Evolutionary conservation across 352 stramenopile species (phyloP), one percentile per base, ranked within the genome.

Genomic region (Globisporangium irregulare): DNA sequence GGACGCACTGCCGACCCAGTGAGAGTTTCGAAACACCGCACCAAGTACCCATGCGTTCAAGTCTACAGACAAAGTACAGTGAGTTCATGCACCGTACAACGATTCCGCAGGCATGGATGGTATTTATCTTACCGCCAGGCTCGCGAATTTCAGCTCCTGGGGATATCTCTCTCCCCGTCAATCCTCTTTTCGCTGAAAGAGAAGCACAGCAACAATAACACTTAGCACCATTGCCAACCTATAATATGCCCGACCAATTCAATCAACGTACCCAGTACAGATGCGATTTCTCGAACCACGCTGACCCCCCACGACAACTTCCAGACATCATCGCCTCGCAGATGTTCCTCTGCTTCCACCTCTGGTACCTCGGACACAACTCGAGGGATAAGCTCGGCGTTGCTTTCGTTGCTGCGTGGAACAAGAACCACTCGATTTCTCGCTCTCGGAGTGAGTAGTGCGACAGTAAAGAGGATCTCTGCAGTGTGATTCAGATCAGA

Each of bases 401-500:
- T 69, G 32, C 66, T 75, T 36, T 84, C 81, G 9, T 84, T 72
- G 12, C 75, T 59, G 15, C 73, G 59, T 14, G 61, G 73, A 22
- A 75, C 60, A 1, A 89, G 76, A 1, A 80, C 59, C 8, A 90
- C 68, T 7, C 77, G 79, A 59, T 89, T 89, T 5, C 82, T 72
- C 1, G 80, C 80, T 7, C 68, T 69, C 25, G 81, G 81, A 32
- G 81, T 73, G 27, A 98, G 67, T 3, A 98, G 62, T 10, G 90
- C 88, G 29, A 97, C 78, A 8, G 92, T 98, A 29, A 98, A 64
- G 1, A 98, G 67, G 29, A 96, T 79, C 59, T 90, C 73, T 0
- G 66, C 66, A 12, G 67, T 73, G 60, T 88, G 76, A 27, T 87
- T 73, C 8, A 90, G 67, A 15, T 63, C 62, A 14, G 70, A 72